Evolutionary conservation across 176 grass and related monocot genomes (phyloP).

Genomic region (Rhipidocladum racemiflorum): DNA sequence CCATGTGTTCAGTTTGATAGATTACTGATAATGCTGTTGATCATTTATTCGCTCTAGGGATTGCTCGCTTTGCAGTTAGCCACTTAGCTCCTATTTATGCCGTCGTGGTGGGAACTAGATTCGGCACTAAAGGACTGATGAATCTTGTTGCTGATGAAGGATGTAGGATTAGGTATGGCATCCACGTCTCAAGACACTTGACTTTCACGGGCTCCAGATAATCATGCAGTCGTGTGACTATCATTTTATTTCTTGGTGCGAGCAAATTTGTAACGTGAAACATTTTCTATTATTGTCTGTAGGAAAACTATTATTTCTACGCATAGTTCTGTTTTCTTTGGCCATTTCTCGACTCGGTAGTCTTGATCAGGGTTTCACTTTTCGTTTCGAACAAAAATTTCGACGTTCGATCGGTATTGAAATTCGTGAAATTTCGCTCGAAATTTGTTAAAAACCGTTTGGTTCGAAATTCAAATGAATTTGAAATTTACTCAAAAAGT

Average conservation of each 20-base stretch:
- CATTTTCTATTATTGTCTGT: neutral
- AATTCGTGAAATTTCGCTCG: too few relatives aligned
- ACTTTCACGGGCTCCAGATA: neutral
- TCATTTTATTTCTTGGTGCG: neutral
- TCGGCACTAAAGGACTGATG: neutral
- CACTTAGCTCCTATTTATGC: neutral
- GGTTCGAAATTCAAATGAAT: too few relatives aligned
- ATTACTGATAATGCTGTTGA: neutral
- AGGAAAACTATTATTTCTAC: neutral
- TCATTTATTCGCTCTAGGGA: constrained; percentile 5
- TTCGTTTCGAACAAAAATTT: too few relatives aligned
- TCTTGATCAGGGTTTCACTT: too few relatives aligned
- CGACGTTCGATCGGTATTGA: too few relatives aligned
- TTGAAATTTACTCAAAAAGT: too few relatives aligned
- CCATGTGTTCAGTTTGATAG: neutral
- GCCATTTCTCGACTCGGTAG: neutral
- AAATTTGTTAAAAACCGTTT: too few relatives aligned
- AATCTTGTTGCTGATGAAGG: neutral
- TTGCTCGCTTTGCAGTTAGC: neutral
- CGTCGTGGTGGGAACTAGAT: neutral
- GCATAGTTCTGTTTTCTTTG: neutral
- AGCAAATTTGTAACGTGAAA: constrained; percentile 20
- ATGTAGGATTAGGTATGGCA: neutral
- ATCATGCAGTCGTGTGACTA: neutral
- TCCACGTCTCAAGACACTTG: neutral